Conservation (phyloP, 2,329 filamentous ascomycete species). For the Cytospora mali region DNA sequence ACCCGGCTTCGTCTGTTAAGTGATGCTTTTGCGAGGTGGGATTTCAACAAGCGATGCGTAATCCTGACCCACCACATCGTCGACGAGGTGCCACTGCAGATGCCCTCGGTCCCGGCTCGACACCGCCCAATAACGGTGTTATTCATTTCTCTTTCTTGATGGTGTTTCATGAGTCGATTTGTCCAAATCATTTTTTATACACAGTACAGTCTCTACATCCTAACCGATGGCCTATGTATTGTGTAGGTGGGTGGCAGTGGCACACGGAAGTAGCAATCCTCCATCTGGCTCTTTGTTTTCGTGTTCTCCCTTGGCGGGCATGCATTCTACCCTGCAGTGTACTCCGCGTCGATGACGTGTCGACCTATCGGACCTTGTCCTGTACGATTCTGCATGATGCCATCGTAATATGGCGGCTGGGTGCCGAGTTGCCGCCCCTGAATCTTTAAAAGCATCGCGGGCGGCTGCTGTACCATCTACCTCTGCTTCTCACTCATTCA, state of each 20-base stretch:
- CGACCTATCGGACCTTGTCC: conserved; percentile 15
- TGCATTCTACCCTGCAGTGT: conserved; percentile 16
- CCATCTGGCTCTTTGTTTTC: background rate
- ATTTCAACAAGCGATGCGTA: no score
- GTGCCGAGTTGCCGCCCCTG: conserved; percentile 12
- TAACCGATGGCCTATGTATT: no score
- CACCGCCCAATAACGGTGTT: no score
- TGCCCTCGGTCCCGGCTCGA: no score
- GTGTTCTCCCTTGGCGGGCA: conserved; percentile 11
- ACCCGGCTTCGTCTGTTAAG: no score
- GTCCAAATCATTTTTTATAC: background rate
- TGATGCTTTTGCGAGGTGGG: no score
- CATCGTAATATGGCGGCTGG: conserved; percentile 1
- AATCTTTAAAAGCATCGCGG: conserved; percentile 9
- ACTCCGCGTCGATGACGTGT: conserved; percentile 18
- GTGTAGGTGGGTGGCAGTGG: background rate
- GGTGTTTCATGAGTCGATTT: background rate
- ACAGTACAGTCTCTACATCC: no score
- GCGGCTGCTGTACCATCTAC: background rate
- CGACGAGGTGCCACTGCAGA: no score
- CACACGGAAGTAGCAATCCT: background rate
- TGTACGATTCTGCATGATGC: conserved; percentile 17
- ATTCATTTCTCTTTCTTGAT: no score
- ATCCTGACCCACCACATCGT: no score
- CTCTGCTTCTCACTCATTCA: background rate